Conservation (phyloP, 2,329 filamentous ascomycete species). For the Pestalotiopsis sp. region DNA sequence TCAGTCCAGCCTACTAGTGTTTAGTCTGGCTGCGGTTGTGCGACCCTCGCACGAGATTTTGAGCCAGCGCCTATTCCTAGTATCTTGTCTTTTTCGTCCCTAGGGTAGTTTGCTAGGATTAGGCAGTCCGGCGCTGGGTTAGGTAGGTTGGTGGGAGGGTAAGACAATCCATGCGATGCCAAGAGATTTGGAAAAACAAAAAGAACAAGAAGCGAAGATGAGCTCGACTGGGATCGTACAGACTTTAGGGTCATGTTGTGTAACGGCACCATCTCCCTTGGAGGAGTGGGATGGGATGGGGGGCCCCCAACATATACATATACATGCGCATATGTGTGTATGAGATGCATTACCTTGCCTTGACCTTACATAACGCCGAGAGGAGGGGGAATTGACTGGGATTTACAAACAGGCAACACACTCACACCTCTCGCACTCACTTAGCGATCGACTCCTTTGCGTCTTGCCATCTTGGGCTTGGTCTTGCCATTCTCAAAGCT, state of each 20-base stretch:
- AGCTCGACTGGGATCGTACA: background rate
- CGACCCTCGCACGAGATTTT: constrained; percentile 14
- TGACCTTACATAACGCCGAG: background rate
- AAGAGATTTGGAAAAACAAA: background rate
- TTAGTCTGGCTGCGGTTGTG: constrained; percentile 10
- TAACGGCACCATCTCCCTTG: background rate
- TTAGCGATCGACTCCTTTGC: background rate
- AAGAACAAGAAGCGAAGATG: background rate
- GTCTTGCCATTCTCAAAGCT: background rate
- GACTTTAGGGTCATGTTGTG: background rate
- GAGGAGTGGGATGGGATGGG: background rate
- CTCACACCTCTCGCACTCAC: background rate
- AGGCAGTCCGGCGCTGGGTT: background rate
- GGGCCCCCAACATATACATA: background rate
- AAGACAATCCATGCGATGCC: background rate
- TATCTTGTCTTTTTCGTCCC: background rate
- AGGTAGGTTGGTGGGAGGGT: background rate
- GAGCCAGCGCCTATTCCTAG: background rate
- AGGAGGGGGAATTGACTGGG: background rate
- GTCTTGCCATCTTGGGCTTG: background rate
- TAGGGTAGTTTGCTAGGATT: background rate
- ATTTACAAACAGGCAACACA: background rate
- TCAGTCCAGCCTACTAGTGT: background rate
- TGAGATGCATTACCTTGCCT: background rate
- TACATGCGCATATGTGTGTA: background rate